These are phyloP conservation scores for Phialocephala subalpina DNA, from an alignment of 2,329 filamentous ascomycete species.

Conservation along the genomic window DNA sequence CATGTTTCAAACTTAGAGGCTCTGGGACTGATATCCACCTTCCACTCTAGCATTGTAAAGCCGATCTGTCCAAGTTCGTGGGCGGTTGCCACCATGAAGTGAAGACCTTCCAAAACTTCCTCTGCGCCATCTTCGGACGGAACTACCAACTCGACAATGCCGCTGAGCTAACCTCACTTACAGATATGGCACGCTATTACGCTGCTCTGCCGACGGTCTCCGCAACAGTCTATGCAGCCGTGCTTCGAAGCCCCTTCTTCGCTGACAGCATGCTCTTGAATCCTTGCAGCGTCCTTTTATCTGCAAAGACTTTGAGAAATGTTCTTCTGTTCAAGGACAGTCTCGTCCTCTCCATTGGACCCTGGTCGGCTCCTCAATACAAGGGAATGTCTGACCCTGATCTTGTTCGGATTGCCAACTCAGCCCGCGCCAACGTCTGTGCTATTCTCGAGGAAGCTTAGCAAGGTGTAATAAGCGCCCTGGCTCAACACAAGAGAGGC, in stretches of 20 bases:
- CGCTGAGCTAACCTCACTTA: neutral
- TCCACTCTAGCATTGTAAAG: neutral
- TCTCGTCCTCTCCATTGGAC: neutral
- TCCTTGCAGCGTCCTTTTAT: neutral
- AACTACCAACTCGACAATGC: conserved; percentile 1
- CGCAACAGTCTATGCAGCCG: conserved; percentile 10
- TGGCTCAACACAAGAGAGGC: no score
- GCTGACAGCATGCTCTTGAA: neutral
- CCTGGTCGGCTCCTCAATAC: neutral
- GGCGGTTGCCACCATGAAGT: neutral
- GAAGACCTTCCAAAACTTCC: conserved; percentile 20
- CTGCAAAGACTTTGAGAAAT: conserved; percentile 15
- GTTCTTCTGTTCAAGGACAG: conserved; percentile 21
- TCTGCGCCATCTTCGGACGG: conserved; percentile 16
- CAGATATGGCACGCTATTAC: conserved; percentile 18
- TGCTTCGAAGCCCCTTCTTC: conserved; percentile 11
- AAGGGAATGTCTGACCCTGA: no score
- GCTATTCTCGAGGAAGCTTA: no score
- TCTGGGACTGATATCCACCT: neutral
- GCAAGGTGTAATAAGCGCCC: no score
- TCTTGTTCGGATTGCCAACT: no score
- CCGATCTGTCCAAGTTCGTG: neutral
- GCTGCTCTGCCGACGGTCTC: conserved; percentile 20
- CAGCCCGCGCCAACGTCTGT: no score
- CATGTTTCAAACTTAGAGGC: no score